Conservation (phyloP, 768 basidiomycete genomes). For the Amanita polypyramis region DNA sequence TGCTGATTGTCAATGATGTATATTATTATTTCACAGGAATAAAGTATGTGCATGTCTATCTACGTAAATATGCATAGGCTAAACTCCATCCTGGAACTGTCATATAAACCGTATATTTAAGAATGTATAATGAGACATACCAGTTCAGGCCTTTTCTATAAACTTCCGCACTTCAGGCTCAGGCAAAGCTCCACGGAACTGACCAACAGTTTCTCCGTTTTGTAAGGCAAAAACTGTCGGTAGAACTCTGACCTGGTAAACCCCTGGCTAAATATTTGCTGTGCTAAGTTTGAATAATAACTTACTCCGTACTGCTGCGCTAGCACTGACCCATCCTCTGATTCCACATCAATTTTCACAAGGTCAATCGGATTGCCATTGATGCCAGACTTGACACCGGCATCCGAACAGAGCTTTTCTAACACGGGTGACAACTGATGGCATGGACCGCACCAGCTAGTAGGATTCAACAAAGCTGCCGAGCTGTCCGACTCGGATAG, state of each 20-base stretch:
- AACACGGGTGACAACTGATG: slow-evolving; percentile 62
- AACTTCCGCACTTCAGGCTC: slow-evolving; percentile 34
- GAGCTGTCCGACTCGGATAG: neutral
- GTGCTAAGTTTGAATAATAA: slow-evolving; percentile 6
- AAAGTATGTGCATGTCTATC: neutral
- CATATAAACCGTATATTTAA: no score
- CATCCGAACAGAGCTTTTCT: slow-evolving; percentile 41
- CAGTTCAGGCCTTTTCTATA: slow-evolving; percentile 26
- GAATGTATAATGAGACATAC: neutral
- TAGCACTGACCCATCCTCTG: slow-evolving; percentile 42
- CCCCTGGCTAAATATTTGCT: neutral
- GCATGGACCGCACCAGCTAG: slow-evolving; percentile 76
- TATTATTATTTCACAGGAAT: slow-evolving; percentile 8
- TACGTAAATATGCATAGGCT: neutral
- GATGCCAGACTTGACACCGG: slow-evolving; percentile 28
- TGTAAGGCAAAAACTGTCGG: slow-evolving; percentile 76
- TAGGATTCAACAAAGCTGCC: neutral
- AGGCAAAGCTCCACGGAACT: slow-evolving; percentile 53
- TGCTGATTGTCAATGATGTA: slow-evolving; percentile 9
- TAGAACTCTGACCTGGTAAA: slow-evolving; percentile 51
- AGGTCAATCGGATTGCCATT: slow-evolving; percentile 55
- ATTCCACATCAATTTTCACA: slow-evolving; percentile 56
- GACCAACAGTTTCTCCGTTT: slow-evolving; percentile 43
- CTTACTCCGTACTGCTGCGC: slow-evolving; percentile 40
- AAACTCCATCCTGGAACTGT: neutral